Evolutionary conservation across 78 protist species (phyloP), one percentile per base, ranked within the genome.

Genomic region (Emiliania huxleyi): DNA sequence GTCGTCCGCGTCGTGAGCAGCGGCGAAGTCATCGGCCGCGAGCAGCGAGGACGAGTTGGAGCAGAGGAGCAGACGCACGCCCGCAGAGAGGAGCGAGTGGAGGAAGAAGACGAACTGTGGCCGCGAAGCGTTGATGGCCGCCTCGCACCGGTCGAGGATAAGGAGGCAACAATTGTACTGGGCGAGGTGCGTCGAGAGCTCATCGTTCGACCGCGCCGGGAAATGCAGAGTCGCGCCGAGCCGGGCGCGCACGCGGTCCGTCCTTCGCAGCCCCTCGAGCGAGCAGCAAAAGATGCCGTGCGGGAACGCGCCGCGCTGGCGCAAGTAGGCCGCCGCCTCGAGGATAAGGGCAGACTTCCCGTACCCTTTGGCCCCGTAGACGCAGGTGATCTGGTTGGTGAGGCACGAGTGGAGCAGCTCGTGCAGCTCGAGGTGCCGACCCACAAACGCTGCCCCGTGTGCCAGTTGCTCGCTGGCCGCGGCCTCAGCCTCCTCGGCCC

Each of bases 141-240:
- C 38, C 38, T 81, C 89, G 89, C 89, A 81, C 37, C 89, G 89
- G 37, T 81, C 89, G 55, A 81, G 89, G n/a, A 81, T 44, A 56
- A 81, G 55, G 38, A 81, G 55, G 89, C 89, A 81, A 29, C 38
- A 26, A 25, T 25, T 37, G 56, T 29, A 81, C 23, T 3, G 45
- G 0, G 87, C 44, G 38, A 77, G 77, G 18, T 73, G 44, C 29
- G 1, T 25, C 48, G 12, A 18, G 18, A 81, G 89, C 48, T 77
- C 87, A n/a, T 4, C 19, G 18, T 0, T 1, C 4, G 43, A 40
- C 11, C 48, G 45, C 48, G 87, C 87, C 2, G 87, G 49, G n/a
- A 42, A 0, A 15, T 23, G 0, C 48, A 77, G 46, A 33, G 48
- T 23, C 6, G 35, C 6, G n/a, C 43, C 87, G 38, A 77, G 46